Conservation (phyloP, 2,329 filamentous ascomycete genomes). For the Diaporthe amygdali region DNA sequence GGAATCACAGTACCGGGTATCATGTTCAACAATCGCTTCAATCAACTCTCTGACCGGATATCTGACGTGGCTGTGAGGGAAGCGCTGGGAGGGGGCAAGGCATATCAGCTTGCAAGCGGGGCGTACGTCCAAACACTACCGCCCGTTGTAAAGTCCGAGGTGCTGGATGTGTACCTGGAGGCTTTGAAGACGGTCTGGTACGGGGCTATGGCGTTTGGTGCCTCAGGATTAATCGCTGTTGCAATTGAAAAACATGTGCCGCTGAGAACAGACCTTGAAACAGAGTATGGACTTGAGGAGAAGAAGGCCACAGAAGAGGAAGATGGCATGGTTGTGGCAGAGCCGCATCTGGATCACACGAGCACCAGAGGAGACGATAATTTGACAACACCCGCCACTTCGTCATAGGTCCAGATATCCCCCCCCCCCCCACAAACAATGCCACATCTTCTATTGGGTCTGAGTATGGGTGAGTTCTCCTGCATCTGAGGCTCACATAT, state of each 20-base stretch:
- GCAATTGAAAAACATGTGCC: background rate
- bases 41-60: background rate
- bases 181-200: background rate
- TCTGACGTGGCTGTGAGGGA: background rate
- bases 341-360: background rate
- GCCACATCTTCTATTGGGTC: background rate
- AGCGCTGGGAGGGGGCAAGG: background rate
- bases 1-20: constrained; percentile 43
- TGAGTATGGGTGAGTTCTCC: background rate
- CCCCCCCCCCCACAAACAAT: background rate
- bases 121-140: background rate
- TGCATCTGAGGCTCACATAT: background rate
- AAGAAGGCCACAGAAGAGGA: background rate
- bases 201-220: background rate
- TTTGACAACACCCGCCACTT: background rate
- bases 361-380: background rate
- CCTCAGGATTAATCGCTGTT: background rate
- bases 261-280: background rate
- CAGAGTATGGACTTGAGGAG: background rate
- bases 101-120: background rate
- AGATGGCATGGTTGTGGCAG: background rate
- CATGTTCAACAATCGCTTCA: constrained; percentile 35
- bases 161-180: background rate
- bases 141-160: background rate
- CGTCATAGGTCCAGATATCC: background rate